These are phyloP conservation scores for Trichoderma sp. DNA, from an alignment of 2,329 filamentous ascomycete genomes.

Conservation along the genomic window DNA sequence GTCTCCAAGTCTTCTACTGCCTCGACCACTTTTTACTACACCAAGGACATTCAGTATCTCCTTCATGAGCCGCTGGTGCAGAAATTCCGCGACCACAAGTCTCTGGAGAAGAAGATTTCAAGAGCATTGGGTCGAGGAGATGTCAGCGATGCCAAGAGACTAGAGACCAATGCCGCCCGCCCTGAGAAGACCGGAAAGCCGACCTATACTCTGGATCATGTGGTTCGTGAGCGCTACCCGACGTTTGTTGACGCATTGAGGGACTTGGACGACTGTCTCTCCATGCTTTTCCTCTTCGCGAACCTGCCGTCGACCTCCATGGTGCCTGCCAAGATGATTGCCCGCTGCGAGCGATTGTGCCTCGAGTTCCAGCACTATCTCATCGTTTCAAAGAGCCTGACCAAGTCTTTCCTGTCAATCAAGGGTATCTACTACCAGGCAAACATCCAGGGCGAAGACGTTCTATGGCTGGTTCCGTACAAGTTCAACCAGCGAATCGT, in stretches of 20 bases:
- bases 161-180: conserved; percentile 83
- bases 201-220: conserved; percentile 89
- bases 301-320: conserved; percentile 89
- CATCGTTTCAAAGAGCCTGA: conserved; percentile 86
- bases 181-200: conserved; percentile 91
- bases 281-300: conserved; percentile 96
- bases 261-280: conserved; percentile 94
- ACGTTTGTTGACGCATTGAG: conserved; percentile 93
- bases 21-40: conserved; percentile 87
- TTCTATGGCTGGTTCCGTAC: conserved; percentile 96
- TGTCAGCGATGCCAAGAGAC: conserved; percentile 80
- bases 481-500: conserved; percentile 95
- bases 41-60: conserved; percentile 98
- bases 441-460: conserved; percentile 93
- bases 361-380: conserved; percentile 98
- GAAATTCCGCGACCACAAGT: conserved; percentile 97
- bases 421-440: conserved; percentile 99
- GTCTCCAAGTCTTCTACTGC: conserved; percentile 87
- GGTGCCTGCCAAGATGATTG: conserved; percentile 93
- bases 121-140: conserved; percentile 90
- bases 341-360: conserved; percentile 87
- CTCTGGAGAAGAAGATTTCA: conserved; percentile 96
- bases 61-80: conserved; percentile 91
- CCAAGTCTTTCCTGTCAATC: conserved; percentile 96
- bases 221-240: conserved; percentile 96